Percentiles rank a stretch among this genome's conserved stretches.
Evolutionary conservation across 1,139 yeast genomes (phyloP).

Genomic region (Meyerozyma elateridarum): DNA sequence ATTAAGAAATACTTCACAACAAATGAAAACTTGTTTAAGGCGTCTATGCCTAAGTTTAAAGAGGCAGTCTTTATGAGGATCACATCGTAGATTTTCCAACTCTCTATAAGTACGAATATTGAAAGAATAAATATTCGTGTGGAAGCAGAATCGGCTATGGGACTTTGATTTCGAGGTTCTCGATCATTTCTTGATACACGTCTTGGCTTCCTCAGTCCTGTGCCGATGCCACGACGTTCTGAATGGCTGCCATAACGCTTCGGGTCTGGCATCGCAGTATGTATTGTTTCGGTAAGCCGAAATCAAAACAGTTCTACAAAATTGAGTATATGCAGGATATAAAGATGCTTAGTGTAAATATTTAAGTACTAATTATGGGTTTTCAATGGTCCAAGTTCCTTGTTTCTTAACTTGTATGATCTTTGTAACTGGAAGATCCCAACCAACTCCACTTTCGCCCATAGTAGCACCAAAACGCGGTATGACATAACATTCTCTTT

Average conservation of each 20-base stretch:
- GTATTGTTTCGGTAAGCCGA: slow-evolving; percentile 3
- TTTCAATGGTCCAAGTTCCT: slow-evolving; percentile 57
- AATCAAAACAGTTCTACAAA: slow-evolving; percentile 3
- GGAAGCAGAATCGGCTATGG: slow-evolving; percentile 69
- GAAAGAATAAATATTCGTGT: slow-evolving; percentile 67
- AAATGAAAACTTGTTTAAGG: slow-evolving; percentile 50
- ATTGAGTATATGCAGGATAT: background rate
- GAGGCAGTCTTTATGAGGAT: slow-evolving; percentile 36
- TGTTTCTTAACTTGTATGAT: slow-evolving; percentile 61
- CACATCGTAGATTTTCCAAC: slow-evolving; percentile 77
- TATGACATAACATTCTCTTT: slow-evolving; percentile 82
- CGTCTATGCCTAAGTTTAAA: slow-evolving; percentile 18
- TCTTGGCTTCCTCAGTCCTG: too few species aligned
- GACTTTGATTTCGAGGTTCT: background rate
- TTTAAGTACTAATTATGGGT: too few species aligned
- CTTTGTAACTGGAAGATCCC: slow-evolving; percentile 86
- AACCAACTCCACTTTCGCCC: slow-evolving; percentile 83
- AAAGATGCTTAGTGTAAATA: background rate
- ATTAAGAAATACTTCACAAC: slow-evolving; percentile 64
- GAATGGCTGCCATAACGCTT: slow-evolving; percentile 11
- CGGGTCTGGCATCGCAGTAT: background rate
- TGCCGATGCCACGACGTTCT: too few species aligned
- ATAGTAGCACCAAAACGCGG: slow-evolving; percentile 85
- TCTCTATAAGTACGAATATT: slow-evolving; percentile 68
- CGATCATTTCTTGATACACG: background rate